Base-by-base conservation (phyloP, 139 green algal species). In the Chlamydomonas incerta region DNA sequence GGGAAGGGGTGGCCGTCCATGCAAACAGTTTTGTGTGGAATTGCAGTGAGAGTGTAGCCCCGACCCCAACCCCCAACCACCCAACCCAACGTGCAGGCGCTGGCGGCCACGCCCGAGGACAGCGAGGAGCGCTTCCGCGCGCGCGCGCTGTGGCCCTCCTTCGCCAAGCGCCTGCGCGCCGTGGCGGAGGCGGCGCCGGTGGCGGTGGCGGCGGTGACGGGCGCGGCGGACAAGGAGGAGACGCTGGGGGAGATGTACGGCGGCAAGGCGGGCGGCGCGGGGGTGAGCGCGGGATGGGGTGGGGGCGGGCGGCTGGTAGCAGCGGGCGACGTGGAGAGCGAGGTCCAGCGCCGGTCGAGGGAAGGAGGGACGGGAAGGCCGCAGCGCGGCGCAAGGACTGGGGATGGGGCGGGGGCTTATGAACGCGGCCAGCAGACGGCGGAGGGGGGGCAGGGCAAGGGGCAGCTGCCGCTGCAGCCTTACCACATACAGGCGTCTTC, bases 71-170 rank as follows among this genome's bases (percentile, higher is more conserved):
- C 15, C 11, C 52, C 15, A 15, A 11, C 52, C 52, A 11, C 52
- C 52, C 13, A 11, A 11, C 15, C 52, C 52, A 15, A 60, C 55
- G 55, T 20, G 18, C 69, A 88, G 87, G 80, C 57, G 20, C 80
- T 92, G 11, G 88, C 88, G 8, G 67, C 73, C 28, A 89, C 84
- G 0, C 74, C 84, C 0, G 0, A 6, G 20, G 80, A 88, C 68
- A 87, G 80, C 69, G 14, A 85, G 60, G 84, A 87, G 80, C 88
- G 88, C 68, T 89, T 92, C 84, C 50, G 71, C 28, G 80, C 72
- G 9, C 83, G 88, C 18, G 41, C 57, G 18, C 73, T 88, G 41
- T 88, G 83, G 88, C 88, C 88, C 69, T 66, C 68, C 18, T 91
- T 81, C 50, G 87, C 87, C 13, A 85, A 67, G 75, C 47, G 77